These are phyloP conservation scores for Nevesoporus exiguus DNA, from an alignment of 768 basidiomycete species.

Conservation along the genomic window DNA sequence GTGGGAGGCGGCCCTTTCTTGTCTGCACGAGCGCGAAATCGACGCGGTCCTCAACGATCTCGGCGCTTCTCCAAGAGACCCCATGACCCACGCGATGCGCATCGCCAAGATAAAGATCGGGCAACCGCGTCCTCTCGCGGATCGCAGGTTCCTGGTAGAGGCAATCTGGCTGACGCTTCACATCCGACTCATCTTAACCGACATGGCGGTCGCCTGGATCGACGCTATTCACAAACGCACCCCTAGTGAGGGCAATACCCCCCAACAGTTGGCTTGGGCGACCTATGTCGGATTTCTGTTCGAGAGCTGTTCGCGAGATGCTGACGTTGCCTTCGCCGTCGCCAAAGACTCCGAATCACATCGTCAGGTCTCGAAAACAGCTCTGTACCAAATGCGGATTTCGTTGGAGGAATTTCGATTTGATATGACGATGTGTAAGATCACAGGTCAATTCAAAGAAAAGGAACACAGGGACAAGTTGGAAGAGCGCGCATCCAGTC, in stretches of 20 bases:
- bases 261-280: slow-evolving; percentile 44
- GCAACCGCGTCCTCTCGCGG: slow-evolving; percentile 54
- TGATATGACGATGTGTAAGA: slow-evolving; percentile 35
- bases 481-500: slow-evolving; percentile 18
- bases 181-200: slow-evolving; percentile 49
- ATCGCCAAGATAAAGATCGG: slow-evolving; percentile 52
- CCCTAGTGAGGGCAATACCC: slow-evolving; percentile 6
- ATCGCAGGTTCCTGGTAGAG: slow-evolving; percentile 58
- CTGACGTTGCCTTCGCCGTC: slow-evolving; percentile 42
- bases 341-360: slow-evolving; percentile 48
- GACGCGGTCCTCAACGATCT: slow-evolving; percentile 31
- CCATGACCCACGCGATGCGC: slow-evolving; percentile 48
- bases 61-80: slow-evolving; percentile 36
- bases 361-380: slow-evolving; percentile 48
- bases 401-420: slow-evolving; percentile 51
- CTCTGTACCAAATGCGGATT: slow-evolving; percentile 42
- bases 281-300: slow-evolving; percentile 46
- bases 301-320: slow-evolving; percentile 45
- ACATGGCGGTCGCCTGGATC: slow-evolving; percentile 43
- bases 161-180: slow-evolving; percentile 54
- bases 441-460: slow-evolving; percentile 17
- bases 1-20: slow-evolving; percentile 59
- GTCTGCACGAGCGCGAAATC: slow-evolving; percentile 48
- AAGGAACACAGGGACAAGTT: slow-evolving; percentile 19
- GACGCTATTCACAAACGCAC: slow-evolving; percentile 28